Percentiles rank a stretch among this genome's conserved stretches.
These are phyloP conservation scores for Skeletonema tropicum DNA, from an alignment of 108 stramenopile species.

Conservation along the genomic window DNA sequence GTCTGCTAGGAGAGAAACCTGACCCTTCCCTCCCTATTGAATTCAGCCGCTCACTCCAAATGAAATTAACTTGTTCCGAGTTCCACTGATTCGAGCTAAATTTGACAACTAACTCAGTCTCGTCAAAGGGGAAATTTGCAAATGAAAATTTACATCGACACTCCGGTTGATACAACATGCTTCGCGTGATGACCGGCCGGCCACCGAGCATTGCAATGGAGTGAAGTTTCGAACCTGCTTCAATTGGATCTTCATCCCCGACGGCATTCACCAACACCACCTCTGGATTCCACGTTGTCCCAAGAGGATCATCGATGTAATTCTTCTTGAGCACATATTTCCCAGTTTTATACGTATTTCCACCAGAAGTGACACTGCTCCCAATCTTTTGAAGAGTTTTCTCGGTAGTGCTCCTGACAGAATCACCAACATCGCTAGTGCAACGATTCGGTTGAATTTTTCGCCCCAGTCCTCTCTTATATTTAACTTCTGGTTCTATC, in stretches of 20 bases:
- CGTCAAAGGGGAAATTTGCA: conserved; percentile 46
- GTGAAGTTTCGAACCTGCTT: conserved; percentile 35
- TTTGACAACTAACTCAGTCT: conserved; percentile 42
- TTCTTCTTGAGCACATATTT: conserved; percentile 25
- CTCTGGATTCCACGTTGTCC: conserved; percentile 43
- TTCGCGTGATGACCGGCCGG: conserved; percentile 27
- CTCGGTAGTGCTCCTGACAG: not conserved
- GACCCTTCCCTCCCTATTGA: not conserved
- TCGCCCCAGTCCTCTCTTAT: conserved; percentile 23
- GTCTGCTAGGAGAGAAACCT: not conserved
- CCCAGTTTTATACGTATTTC: conserved; percentile 23
- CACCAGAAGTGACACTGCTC: not conserved
- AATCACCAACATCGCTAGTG: not conserved
- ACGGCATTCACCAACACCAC: conserved; percentile 40
- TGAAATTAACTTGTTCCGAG: conserved; percentile 35
- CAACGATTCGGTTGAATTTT: not conserved
- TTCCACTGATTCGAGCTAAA: conserved; percentile 46
- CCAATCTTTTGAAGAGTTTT: not conserved
- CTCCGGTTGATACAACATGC: conserved; percentile 43
- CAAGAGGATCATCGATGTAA: conserved; percentile 18
- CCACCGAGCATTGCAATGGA: conserved; percentile 39
- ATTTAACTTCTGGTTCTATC: conserved; percentile 38
- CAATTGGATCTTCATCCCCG: conserved; percentile 33
- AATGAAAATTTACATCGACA: conserved; percentile 47
- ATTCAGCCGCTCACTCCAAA: conserved; percentile 33